These are phyloP conservation scores for Lotmaria passim DNA, from an alignment of 208 protist genomes.

Conservation along the genomic window DNA sequence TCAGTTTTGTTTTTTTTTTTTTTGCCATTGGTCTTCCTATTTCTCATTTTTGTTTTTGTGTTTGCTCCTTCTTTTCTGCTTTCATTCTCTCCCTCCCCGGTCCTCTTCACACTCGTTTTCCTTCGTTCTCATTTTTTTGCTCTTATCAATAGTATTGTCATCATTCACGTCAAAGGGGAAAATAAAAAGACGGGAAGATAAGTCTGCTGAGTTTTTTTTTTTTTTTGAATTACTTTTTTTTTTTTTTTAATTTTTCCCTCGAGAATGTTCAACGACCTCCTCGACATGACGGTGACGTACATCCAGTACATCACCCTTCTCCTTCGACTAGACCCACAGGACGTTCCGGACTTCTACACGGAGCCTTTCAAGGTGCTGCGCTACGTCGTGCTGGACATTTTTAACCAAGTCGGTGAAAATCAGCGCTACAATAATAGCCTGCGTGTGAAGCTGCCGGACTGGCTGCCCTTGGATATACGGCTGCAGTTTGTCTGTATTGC, in stretches of 20 bases:
- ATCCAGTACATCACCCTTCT: slow-evolving; percentile 77
- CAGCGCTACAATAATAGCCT: slow-evolving; percentile 52
- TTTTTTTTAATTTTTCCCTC: too few species aligned
- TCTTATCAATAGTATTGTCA: background rate
- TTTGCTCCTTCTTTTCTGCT: background rate
- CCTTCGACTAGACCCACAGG: slow-evolving; percentile 45
- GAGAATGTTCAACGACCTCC: slow-evolving; percentile 68
- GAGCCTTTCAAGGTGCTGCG: slow-evolving; percentile 37
- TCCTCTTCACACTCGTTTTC: too few species aligned
- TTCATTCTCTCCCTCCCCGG: too few species aligned
- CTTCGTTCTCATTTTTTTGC: background rate
- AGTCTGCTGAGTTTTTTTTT: too few species aligned
- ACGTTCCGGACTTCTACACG: slow-evolving; percentile 52
- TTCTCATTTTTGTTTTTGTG: background rate
- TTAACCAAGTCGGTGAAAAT: slow-evolving; percentile 15
- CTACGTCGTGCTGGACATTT: slow-evolving; percentile 43
- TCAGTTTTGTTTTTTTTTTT: too few species aligned
- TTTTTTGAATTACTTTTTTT: background rate
- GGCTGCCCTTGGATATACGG: slow-evolving; percentile 69
- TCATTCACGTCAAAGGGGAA: background rate
- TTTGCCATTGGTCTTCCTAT: too few species aligned
- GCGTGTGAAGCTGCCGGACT: slow-evolving; percentile 45
- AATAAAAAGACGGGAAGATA: background rate
- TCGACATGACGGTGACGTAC: slow-evolving; percentile 76
- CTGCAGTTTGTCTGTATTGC: slow-evolving; percentile 58